phyloP scores from a whole-genome alignment of 2,329 filamentous ascomycete genomes.

The Fusarium papillatum region DNA sequence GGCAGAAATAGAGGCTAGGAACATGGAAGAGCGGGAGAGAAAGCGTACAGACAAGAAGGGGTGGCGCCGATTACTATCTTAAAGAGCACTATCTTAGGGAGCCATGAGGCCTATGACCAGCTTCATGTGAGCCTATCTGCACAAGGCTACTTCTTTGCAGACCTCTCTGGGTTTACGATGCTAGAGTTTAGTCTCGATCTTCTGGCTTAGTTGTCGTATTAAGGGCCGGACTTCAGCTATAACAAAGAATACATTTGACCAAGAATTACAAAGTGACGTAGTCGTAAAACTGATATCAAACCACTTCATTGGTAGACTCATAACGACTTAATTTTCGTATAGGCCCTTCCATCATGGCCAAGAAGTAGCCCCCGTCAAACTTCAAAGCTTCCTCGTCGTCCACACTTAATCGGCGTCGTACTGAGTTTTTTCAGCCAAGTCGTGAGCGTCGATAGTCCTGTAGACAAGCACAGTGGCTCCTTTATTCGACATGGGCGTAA shows the following conservation, averaged over 20 bases:
- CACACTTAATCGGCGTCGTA: not conserved
- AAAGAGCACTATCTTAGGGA: not conserved
- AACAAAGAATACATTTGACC: too few species aligned
- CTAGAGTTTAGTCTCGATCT: not conserved
- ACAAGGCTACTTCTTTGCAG: not conserved
- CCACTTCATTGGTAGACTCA: too few species aligned
- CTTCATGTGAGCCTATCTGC: not conserved
- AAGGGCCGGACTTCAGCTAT: too few species aligned
- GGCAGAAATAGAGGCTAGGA: not conserved
- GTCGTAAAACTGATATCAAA: too few species aligned
- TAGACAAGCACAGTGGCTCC: not conserved
- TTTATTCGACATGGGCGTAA: not conserved
- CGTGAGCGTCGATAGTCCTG: not conserved
- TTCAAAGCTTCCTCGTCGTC: not conserved
- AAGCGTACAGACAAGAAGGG: not conserved
- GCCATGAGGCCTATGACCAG: not conserved
- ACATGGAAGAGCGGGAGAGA: not conserved
- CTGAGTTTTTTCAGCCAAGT: not conserved
- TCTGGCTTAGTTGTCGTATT: too few species aligned
- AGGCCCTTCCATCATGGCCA: not conserved
- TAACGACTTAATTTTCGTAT: too few species aligned
- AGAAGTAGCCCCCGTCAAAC: not conserved
- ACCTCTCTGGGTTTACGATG: not conserved
- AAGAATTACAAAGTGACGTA: too few species aligned
- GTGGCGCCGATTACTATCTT: conserved; percentile 2